Base-by-base conservation (phyloP, 2,329 filamentous ascomycete genomes). In the Diaporthe aspalathi region DNA sequence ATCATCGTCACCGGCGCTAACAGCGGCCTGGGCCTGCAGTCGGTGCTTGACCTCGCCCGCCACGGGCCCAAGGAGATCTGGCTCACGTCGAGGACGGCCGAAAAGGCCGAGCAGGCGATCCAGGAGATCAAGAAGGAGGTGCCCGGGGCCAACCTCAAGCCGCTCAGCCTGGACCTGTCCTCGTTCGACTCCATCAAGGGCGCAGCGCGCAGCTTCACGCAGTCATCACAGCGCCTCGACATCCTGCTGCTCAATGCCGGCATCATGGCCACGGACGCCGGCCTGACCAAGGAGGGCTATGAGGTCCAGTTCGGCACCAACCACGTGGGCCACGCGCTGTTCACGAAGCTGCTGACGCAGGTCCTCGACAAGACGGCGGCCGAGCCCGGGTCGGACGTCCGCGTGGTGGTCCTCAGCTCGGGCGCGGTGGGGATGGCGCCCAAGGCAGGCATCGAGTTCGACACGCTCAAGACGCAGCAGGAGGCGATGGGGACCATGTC, bases 251-350 rank as follows among this genome's bases (percentile, higher is more conserved):
- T 82, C 62, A 86, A 86, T 70, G 85, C 84, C 0, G 85, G 85
- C 1, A 80, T 84, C 70, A 82, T 86, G 78, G 81, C 79, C 2
- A 68, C 75, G 12, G 77, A 81, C 2, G 75, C 82, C 0, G 79
- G 72, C 2, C 73, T 82, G 11, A 85, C 83, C 6, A 75, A 77
- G 32, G 82, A 87, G 22, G 84, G 85, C 17, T 87, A 85, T 70
- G 86, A 88, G 74, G 73, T 83, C 12, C 82, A 86, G 71, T 85
- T 87, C 71, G 84, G 82, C 1, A 84, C 81, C 2, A 88, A 88
- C 70, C 84, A 87, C 74, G 74, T 87, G 49, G 84, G 85, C 20
- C 84, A 87, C 67, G 83, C 85, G 6, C 79, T 84, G 3, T 77
- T 87, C 16, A 79, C 80, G 12, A 81, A 82, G 67, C 78, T 82